phyloP scores from a whole-genome alignment of 1,284 basidiomycete genomes.

The Cutaneotrichosporon sp. region DNA sequence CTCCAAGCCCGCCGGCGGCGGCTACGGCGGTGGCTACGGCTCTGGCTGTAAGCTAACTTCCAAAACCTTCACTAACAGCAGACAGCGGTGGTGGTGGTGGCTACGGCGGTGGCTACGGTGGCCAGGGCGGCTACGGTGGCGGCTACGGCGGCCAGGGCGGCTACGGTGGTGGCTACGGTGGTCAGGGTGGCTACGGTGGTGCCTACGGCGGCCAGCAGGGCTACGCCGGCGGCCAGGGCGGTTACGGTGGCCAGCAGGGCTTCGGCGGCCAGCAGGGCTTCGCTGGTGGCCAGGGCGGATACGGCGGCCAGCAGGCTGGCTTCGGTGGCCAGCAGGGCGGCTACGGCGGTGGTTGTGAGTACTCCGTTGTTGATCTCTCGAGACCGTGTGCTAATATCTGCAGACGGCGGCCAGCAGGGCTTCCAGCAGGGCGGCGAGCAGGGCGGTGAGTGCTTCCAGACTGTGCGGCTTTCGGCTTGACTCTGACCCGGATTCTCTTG shows the following conservation, averaged over 20 bases:
- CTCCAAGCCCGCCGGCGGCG: conserved; percentile 65
- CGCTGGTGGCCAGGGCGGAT: conserved; percentile 29
- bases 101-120: conserved; percentile 35
- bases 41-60: conserved; percentile 40
- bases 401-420: conserved; percentile 39
- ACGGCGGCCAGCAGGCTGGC: conserved; percentile 45
- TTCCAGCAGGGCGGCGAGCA: conserved; percentile 46
- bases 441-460: conserved; percentile 26
- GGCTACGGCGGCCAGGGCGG: conserved; percentile 43
- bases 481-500: conserved; percentile 7
- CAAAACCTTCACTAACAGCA: conserved; percentile 14
- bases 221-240: conserved; percentile 50
- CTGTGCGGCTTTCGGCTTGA: conserved; percentile 2
- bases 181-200: conserved; percentile 45
- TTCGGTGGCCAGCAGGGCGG: conserved; percentile 34
- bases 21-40: conserved; percentile 50
- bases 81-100: conserved; percentile 42
- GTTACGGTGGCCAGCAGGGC: conserved; percentile 36
- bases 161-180: conserved; percentile 37
- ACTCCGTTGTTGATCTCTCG: conserved; percentile 31
- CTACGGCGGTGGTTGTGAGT: conserved; percentile 49
- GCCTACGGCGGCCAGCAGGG: conserved; percentile 39
- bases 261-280: conserved; percentile 39
- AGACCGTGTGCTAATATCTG: background rate
- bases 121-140: conserved; percentile 48